Percentiles rank a stretch among this genome's conserved stretches.
Evolutionary conservation across 2,329 filamentous ascomycete species (phyloP).

Genomic region (Aspergillus pseudonomiae): DNA sequence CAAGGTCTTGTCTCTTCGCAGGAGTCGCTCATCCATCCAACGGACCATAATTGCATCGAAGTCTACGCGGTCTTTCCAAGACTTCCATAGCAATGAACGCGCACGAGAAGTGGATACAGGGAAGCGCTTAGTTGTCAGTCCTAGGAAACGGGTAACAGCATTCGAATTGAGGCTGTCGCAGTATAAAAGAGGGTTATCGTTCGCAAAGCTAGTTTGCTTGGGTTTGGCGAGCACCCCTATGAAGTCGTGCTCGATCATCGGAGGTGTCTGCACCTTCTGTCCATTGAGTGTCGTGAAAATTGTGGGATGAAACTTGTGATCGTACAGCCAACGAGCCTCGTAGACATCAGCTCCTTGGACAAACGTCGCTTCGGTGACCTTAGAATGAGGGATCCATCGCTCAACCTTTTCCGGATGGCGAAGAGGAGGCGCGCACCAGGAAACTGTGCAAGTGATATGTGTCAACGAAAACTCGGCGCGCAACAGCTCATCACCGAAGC

Average conservation of each 20-base stretch:
- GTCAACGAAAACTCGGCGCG: slow-evolving; percentile 58
- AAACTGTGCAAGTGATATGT: slow-evolving; percentile 58
- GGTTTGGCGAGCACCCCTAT: slow-evolving; percentile 49
- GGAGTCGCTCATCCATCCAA: slow-evolving; percentile 55
- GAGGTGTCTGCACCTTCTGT: slow-evolving; percentile 53
- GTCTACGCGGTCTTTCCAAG: slow-evolving; percentile 51
- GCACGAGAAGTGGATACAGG: slow-evolving; percentile 52
- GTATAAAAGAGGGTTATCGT: slow-evolving; percentile 56
- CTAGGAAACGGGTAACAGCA: slow-evolving; percentile 34
- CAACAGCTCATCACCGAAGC: slow-evolving; percentile 58
- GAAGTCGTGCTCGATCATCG: slow-evolving; percentile 56
- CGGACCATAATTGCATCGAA: slow-evolving; percentile 54
- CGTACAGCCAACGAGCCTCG: slow-evolving; percentile 54
- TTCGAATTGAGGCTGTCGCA: slow-evolving; percentile 46
- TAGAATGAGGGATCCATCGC: slow-evolving; percentile 59
- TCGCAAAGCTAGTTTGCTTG: slow-evolving; percentile 45
- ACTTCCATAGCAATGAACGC: slow-evolving; percentile 55
- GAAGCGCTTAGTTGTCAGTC: slow-evolving; percentile 39
- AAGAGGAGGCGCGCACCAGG: slow-evolving; percentile 57
- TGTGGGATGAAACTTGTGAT: slow-evolving; percentile 53
- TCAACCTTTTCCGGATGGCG: slow-evolving; percentile 55
- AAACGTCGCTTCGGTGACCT: slow-evolving; percentile 58
- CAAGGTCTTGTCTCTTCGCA: slow-evolving; percentile 51
- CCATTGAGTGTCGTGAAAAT: slow-evolving; percentile 56
- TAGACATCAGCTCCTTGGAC: slow-evolving; percentile 57